A percentile compares a stretch with the other conserved stretches of the same genome.
phyloP scores from a whole-genome alignment of 345 rosid genomes.

The Schrenkiella parvula region DNA sequence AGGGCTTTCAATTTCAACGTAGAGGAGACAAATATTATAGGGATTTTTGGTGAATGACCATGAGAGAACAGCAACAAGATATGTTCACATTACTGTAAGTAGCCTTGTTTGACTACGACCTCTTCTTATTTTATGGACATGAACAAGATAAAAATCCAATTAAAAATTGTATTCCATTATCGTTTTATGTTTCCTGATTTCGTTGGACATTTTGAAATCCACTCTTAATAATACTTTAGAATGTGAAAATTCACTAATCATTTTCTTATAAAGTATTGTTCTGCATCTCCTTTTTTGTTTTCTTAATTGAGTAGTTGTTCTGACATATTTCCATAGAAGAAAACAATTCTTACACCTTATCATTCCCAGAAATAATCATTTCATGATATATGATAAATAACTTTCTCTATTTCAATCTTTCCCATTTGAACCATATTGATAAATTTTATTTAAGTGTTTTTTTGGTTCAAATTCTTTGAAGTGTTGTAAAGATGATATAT shows the following conservation, averaged over 20 bases:
- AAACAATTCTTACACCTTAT: not conserved
- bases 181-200: not conserved
- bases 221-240: too few species aligned
- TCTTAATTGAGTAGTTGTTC: too few species aligned
- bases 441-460: too few species aligned
- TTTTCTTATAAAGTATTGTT: too few species aligned
- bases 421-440: not conserved
- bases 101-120: slow-evolving; percentile 22
- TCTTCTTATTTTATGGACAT: not conserved
- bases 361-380: not conserved
- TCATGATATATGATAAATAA: too few species aligned
- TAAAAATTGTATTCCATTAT: not conserved
- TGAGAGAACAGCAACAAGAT: slow-evolving; percentile 15
- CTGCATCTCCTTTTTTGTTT: too few species aligned
- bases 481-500: not conserved
- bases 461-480: too few species aligned
- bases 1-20: slow-evolving; percentile 14
- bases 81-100: slow-evolving; percentile 21
- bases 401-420: not conserved
- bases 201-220: not conserved
- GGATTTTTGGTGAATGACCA: slow-evolving; percentile 17
- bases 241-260: too few species aligned
- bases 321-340: too few species aligned
- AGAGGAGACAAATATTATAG: slow-evolving; percentile 5
- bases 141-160: not conserved